These are phyloP conservation scores for Rhynchosporium secalis DNA, from an alignment of 2,329 filamentous ascomycete species.

Conservation along the genomic window DNA sequence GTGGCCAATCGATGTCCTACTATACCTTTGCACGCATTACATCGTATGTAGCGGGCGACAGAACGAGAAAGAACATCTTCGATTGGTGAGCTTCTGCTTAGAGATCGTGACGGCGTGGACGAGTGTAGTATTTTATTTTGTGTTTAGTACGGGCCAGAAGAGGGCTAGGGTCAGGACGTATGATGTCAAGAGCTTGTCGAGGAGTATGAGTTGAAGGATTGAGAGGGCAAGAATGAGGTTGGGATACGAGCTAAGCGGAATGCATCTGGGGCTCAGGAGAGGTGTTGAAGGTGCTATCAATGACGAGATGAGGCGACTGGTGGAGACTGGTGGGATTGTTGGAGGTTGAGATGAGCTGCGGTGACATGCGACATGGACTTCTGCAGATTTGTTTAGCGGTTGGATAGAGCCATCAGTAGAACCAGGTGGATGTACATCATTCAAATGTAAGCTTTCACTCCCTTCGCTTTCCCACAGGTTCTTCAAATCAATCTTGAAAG, in stretches of 20 bases:
- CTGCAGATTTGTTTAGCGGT: no score
- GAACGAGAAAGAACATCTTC: constrained; percentile 7
- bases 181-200: constrained; percentile 5
- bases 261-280: constrained; percentile 3
- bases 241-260: not conserved
- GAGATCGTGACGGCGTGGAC: constrained; percentile 14
- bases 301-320: constrained; percentile 12
- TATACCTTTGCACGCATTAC: constrained; percentile 35
- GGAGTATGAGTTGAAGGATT: constrained; percentile 3
- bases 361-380: no score
- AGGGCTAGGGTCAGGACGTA: constrained; percentile 8
- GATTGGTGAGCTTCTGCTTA: constrained; percentile 7
- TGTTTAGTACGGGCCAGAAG: constrained; percentile 11
- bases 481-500: constrained; percentile 27
- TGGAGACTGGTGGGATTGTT: not conserved
- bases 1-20: constrained; percentile 39
- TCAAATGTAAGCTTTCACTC: not conserved
- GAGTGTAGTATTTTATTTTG: constrained; percentile 11
- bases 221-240: constrained; percentile 6
- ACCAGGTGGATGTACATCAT: no score
- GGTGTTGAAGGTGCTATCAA: constrained; percentile 12
- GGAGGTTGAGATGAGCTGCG: no score
- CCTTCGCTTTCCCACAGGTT: constrained; percentile 18
- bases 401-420: no score
- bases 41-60: constrained; percentile 20